A percentile compares a stretch with the other conserved stretches of the same genome.
Conservation (phyloP, 2,329 filamentous ascomycete genomes). For the Orbilia brochopaga region DNA sequence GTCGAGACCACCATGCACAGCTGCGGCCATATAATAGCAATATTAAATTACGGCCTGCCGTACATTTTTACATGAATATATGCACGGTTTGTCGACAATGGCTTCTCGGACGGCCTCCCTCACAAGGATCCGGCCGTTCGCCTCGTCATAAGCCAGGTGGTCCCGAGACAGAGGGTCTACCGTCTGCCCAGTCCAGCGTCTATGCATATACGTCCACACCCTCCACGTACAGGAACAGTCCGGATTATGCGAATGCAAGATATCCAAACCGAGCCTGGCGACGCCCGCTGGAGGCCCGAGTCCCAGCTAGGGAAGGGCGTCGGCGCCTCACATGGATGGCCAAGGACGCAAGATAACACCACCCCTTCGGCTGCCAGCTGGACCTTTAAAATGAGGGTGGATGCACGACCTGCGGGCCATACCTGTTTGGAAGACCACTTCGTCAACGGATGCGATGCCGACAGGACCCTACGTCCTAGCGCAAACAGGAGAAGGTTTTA, state of each 20-base stretch:
- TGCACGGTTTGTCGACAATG: neutral
- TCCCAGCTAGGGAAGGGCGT: neutral
- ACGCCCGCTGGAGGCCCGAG: neutral
- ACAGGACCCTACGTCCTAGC: conserved; percentile 6
- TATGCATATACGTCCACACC: neutral
- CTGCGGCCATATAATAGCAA: neutral
- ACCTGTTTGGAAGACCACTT: conserved; percentile 1
- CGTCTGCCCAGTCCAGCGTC: conserved; percentile 19
- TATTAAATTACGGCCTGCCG: neutral
- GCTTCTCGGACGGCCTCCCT: conserved; percentile 10
- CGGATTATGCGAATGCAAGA: conserved; percentile 38
- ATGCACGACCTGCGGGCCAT: neutral
- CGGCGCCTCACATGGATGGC: neutral
- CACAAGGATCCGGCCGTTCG: conserved; percentile 24
- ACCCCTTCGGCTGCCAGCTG: neutral
- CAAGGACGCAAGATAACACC: neutral
- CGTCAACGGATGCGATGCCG: conserved; percentile 21
- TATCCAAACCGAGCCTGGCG: conserved; percentile 23
- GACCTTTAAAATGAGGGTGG: conserved; percentile 14
- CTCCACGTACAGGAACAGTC: neutral
- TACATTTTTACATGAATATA: neutral
- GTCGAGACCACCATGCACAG: neutral
- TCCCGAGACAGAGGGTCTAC: conserved; percentile 36
- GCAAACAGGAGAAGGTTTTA: neutral
- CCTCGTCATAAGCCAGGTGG: conserved; percentile 10